Evolutionary conservation across 768 basidiomycete species (phyloP).

Genomic region (Nidula microcarpa): DNA sequence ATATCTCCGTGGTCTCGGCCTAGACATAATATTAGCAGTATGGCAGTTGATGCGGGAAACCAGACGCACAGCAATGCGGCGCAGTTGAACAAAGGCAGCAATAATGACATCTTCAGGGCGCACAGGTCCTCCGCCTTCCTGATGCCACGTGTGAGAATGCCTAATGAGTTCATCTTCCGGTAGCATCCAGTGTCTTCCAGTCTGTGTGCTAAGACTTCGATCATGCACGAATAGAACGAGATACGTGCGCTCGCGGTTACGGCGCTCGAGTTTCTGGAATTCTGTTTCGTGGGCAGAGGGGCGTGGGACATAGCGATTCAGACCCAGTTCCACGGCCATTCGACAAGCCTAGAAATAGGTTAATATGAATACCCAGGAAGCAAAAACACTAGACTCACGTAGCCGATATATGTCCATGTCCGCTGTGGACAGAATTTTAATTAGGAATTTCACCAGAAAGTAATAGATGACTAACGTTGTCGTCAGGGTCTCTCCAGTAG

Average conservation of each 20-base stretch:
- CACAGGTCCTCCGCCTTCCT: slow-evolving; percentile 43
- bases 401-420: slow-evolving; percentile 87
- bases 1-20: slow-evolving; percentile 80
- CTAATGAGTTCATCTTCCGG: slow-evolving; percentile 81
- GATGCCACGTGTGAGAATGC: slow-evolving; percentile 69
- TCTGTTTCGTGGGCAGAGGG: slow-evolving; percentile 61
- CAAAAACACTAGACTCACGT: slow-evolving; percentile 42
- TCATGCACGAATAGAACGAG: slow-evolving; percentile 86
- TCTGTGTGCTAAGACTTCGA: slow-evolving; percentile 82
- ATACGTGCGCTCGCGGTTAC: slow-evolving; percentile 84
- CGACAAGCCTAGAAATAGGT: slow-evolving; percentile 60
- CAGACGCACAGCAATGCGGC: slow-evolving; percentile 69
- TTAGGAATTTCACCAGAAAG: slow-evolving; percentile 8
- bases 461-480: slow-evolving; percentile 50
- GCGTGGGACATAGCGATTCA: slow-evolving; percentile 64
- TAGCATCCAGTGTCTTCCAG: slow-evolving; percentile 85
- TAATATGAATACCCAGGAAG: slow-evolving; percentile 6
- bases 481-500: slow-evolving; percentile 88
- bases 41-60: neutral
- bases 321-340: slow-evolving; percentile 81
- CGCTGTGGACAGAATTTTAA: slow-evolving; percentile 38
- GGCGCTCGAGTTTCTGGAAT: slow-evolving; percentile 66
- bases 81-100: slow-evolving; percentile 71
- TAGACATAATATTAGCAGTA: slow-evolving; percentile 19
- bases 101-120: slow-evolving; percentile 83